Conservation (phyloP, 768 basidiomycete genomes). For the Boletus patriciae region DNA sequence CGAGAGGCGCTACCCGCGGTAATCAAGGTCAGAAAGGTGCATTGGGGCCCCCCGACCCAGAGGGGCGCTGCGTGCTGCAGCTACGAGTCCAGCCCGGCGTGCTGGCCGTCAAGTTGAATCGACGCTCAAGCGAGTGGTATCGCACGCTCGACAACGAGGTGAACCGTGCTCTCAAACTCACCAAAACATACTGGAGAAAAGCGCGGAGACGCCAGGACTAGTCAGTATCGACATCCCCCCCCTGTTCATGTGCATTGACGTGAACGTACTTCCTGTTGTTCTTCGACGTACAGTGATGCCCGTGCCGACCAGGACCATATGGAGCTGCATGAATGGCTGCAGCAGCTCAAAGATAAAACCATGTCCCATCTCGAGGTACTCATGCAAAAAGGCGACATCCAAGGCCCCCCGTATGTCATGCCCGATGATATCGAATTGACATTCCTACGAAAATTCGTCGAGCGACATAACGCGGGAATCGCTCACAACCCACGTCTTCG, state of each 20-base stretch:
- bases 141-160: conserved; percentile 75
- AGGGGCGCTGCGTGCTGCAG: conserved; percentile 76
- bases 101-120: conserved; percentile 70
- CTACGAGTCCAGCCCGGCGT: conserved; percentile 83
- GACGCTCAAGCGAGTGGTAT: conserved; percentile 81
- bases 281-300: conserved; percentile 45
- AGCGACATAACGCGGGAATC: conserved; percentile 71
- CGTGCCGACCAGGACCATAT: conserved; percentile 87
- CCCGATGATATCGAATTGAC: conserved; percentile 74
- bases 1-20: conserved; percentile 77
- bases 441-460: conserved; percentile 81
- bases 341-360: conserved; percentile 84
- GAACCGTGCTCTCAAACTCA: conserved; percentile 76
- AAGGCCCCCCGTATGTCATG: conserved; percentile 80
- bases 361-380: conserved; percentile 85
- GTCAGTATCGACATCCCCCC: conserved; percentile 19
- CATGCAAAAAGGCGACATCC: conserved; percentile 87
- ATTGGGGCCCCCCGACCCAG: conserved; percentile 65
- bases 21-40: conserved; percentile 87
- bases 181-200: conserved; percentile 86
- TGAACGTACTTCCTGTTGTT: background rate
- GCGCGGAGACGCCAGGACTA: conserved; percentile 78
- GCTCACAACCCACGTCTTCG: conserved; percentile 81
- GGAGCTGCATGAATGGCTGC: conserved; percentile 86
- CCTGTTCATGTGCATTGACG: conserved; percentile 5